Evolutionary conservation across 768 basidiomycete genomes (phyloP).

Genomic region (Sarcodon aspratus): DNA sequence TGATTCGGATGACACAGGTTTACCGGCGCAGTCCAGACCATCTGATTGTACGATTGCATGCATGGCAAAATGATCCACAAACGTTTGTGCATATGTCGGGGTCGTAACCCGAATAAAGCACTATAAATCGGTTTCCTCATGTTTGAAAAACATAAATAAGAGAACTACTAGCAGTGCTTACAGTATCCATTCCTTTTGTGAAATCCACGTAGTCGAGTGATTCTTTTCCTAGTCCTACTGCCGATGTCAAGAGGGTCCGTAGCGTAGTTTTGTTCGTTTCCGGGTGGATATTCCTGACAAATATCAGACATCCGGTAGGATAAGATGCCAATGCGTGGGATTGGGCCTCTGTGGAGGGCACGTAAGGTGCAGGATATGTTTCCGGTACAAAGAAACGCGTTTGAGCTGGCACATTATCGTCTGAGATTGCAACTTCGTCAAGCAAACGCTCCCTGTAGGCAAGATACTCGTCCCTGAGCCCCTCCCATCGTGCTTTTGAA

Average conservation of each 20-base stretch:
- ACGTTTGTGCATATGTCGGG: slow-evolving; percentile 28
- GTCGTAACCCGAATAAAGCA: slow-evolving; percentile 63
- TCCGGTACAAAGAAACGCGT: not conserved
- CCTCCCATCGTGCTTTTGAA: slow-evolving; percentile 49
- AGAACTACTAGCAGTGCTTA: slow-evolving; percentile 20
- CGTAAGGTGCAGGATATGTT: not conserved
- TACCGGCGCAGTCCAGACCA: slow-evolving; percentile 34
- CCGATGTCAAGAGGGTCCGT: slow-evolving; percentile 39
- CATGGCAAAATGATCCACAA: slow-evolving; percentile 33
- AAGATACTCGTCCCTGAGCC: slow-evolving; percentile 60
- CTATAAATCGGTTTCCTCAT: slow-evolving; percentile 22
- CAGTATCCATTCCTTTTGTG: slow-evolving; percentile 64
- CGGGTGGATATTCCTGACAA: slow-evolving; percentile 57
- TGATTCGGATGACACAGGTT: too few species aligned
- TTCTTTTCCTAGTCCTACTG: slow-evolving; percentile 21
- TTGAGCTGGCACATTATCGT: not conserved
- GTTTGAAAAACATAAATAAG: not conserved
- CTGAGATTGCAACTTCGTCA: slow-evolving; percentile 24
- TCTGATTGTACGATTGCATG: slow-evolving; percentile 27
- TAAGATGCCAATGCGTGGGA: slow-evolving; percentile 23
- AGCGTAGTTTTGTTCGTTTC: slow-evolving; percentile 79
- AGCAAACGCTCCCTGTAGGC: slow-evolving; percentile 45
- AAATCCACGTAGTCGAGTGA: slow-evolving; percentile 74
- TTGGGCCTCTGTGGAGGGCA: not conserved
- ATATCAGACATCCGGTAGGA: slow-evolving; percentile 58